These are phyloP conservation scores for Eimeria praecox DNA, from an alignment of 169 alveolate species.

Conservation along the genomic window DNA sequence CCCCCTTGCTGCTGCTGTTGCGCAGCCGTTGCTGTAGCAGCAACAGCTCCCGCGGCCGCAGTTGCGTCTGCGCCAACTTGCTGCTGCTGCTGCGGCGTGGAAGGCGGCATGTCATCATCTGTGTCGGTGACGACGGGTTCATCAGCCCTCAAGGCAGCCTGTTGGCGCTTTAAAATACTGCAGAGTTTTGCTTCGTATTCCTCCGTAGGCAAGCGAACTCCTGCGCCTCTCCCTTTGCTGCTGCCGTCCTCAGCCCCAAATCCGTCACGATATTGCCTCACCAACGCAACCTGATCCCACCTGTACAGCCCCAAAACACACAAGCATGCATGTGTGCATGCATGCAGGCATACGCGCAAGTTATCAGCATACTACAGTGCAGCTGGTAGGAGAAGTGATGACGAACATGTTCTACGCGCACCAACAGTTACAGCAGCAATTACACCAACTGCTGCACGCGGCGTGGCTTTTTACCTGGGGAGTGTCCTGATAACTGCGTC, in stretches of 20 bases:
- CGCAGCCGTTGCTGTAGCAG: slow-evolving; percentile 39
- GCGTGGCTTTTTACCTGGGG: slow-evolving; percentile 81
- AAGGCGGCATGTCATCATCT: slow-evolving; percentile 82
- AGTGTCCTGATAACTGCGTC: slow-evolving; percentile 90
- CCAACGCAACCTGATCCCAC: slow-evolving; percentile 94
- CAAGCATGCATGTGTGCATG: not conserved
- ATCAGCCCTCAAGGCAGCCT: slow-evolving; percentile 87
- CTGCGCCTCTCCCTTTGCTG: slow-evolving; percentile 68
- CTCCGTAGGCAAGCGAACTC: slow-evolving; percentile 88
- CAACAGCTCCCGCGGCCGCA: not conserved
- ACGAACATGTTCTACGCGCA: not conserved
- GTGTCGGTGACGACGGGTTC: slow-evolving; percentile 88
- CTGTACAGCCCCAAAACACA: slow-evolving; percentile 59
- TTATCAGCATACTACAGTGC: not conserved
- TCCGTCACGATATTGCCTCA: slow-evolving; percentile 90
- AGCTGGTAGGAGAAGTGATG: not conserved
- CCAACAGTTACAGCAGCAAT: not conserved
- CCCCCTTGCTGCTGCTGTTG: slow-evolving; percentile 52
- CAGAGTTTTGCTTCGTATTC: slow-evolving; percentile 88
- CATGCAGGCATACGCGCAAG: not conserved
- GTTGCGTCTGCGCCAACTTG: not conserved
- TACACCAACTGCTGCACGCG: not conserved
- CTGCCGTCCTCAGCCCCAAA: slow-evolving; percentile 86
- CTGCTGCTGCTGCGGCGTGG: slow-evolving; percentile 63
- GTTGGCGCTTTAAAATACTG: slow-evolving; percentile 87